These are phyloP conservation scores for Wickerhamomyces queroliae DNA, from an alignment of 805 yeast genomes.

Conservation along the genomic window DNA sequence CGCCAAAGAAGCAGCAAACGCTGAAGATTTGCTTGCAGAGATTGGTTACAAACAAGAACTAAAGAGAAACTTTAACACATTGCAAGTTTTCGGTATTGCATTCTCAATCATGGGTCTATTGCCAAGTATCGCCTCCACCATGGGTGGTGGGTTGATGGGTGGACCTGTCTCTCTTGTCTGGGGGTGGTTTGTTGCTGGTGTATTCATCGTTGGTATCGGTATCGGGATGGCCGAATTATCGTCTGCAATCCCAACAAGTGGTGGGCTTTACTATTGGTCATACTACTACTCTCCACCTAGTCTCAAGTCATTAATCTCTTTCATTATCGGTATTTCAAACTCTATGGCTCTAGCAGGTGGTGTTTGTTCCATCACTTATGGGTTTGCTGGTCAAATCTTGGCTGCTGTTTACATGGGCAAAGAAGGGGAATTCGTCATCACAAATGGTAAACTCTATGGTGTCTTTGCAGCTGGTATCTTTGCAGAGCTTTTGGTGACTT, in stretches of 20 bases:
- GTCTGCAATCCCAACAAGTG: constrained; percentile 62
- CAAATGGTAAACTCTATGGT: constrained; percentile 48
- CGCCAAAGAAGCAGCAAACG: too few relatives aligned
- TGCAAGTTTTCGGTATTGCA: constrained; percentile 62
- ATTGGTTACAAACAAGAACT: constrained; percentile 68
- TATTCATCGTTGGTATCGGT: constrained; percentile 49
- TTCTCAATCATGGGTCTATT: too few relatives aligned
- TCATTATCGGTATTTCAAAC: constrained; percentile 60
- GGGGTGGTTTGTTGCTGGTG: constrained; percentile 62
- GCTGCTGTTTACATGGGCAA: constrained; percentile 40
- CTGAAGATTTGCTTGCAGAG: constrained; percentile 12
- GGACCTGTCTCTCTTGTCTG: constrained; percentile 61
- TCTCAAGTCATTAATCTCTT: constrained; percentile 43
- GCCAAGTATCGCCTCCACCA: constrained; percentile 50
- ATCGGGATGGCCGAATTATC: constrained; percentile 55
- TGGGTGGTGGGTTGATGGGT: constrained; percentile 42
- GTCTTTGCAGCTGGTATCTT: constrained; percentile 52
- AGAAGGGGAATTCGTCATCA: constrained; percentile 42
- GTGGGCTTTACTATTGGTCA: constrained; percentile 63
- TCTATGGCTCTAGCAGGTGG: constrained; percentile 59
- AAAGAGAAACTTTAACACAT: constrained; percentile 47
- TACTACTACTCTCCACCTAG: constrained; percentile 52
- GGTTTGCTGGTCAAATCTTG: constrained; percentile 49
- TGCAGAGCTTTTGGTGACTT: constrained; percentile 42
- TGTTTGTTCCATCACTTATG: constrained; percentile 59